phyloP scores from a whole-genome alignment of 2,329 filamentous ascomycete species.

The Colletotrichum caudatum region DNA sequence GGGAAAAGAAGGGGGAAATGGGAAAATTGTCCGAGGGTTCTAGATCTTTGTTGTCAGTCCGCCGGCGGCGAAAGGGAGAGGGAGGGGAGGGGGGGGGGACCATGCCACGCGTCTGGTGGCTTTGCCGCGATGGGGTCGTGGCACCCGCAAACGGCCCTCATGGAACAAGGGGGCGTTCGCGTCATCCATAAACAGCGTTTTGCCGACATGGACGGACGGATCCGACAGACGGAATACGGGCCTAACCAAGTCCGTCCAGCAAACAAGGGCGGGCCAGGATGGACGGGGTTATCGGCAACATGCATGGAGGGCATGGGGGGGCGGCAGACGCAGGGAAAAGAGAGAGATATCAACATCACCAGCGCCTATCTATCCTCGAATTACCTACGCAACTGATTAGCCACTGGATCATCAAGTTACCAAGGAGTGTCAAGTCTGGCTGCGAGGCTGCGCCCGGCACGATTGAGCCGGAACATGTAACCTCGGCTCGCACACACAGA shows the following conservation, averaged over 20 bases:
- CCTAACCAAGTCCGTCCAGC: not conserved
- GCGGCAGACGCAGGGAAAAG: not conserved
- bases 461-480: not conserved
- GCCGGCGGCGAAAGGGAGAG: too few species aligned
- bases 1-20: too few species aligned
- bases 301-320: not conserved
- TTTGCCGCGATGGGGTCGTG: not conserved
- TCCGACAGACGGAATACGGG: not conserved
- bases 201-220: not conserved
- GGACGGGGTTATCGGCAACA: conserved; percentile 20
- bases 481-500: not conserved
- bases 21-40: too few species aligned
- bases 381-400: not conserved
- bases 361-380: not conserved
- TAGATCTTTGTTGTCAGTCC: not conserved
- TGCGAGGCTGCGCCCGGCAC: not conserved
- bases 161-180: too few species aligned
- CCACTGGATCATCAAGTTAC: not conserved
- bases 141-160: not conserved
- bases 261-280: not conserved
- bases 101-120: not conserved
- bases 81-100: too few species aligned
- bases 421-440: not conserved
- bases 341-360: not conserved
- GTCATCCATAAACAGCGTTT: not conserved